These are phyloP conservation scores for Phaeotremella skinneri DNA, from an alignment of 768 basidiomycete genomes.

Conservation along the genomic window DNA sequence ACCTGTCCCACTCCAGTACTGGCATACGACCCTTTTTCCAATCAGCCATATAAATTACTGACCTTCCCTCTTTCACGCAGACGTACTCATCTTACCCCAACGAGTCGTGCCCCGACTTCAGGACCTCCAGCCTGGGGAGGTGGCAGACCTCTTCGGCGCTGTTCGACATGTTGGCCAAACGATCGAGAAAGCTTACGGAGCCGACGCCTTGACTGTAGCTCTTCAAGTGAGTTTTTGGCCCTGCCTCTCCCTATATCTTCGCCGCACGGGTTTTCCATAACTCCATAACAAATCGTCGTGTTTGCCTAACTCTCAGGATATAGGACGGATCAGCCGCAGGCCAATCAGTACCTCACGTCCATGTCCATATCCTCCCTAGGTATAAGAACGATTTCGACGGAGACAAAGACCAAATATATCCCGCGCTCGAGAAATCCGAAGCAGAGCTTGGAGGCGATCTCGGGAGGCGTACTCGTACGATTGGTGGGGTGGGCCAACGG, in stretches of 20 bases:
- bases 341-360: conserved; percentile 86
- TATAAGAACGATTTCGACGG: conserved; percentile 57
- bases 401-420: conserved; percentile 57
- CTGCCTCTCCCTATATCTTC: too few relatives aligned
- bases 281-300: conserved; percentile 10
- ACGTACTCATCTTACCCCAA: conserved; percentile 61
- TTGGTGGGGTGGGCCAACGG: conserved; percentile 10
- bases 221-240: conserved; percentile 78
- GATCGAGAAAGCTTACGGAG: conserved; percentile 77
- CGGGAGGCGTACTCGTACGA: conserved; percentile 32
- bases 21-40: too few relatives aligned
- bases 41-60: background rate
- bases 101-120: conserved; percentile 58
- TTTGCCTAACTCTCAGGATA: background rate
- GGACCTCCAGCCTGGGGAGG: conserved; percentile 61
- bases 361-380: conserved; percentile 88
- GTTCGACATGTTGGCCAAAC: conserved; percentile 75
- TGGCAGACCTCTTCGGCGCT: conserved; percentile 74
- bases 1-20: background rate
- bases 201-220: conserved; percentile 79
- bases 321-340: conserved; percentile 87
- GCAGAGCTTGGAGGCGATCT: conserved; percentile 40
- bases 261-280: background rate
- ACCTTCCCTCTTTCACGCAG: conserved; percentile 40
- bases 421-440: conserved; percentile 62